phyloP scores from a whole-genome alignment of 1,284 basidiomycete species.

The Heterobasidion irregulare region DNA sequence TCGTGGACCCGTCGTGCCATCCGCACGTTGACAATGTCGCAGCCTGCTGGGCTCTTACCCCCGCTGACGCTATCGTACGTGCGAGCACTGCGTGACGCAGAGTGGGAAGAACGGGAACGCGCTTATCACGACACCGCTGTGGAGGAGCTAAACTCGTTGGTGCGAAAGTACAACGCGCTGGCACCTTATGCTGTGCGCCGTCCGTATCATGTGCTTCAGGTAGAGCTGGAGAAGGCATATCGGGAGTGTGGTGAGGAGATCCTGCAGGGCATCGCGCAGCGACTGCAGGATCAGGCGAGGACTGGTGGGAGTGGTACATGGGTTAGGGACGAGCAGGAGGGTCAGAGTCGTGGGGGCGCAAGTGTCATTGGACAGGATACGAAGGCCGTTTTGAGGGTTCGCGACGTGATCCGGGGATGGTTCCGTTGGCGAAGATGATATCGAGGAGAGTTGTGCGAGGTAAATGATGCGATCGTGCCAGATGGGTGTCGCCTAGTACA shows the following conservation, averaged over 20 bases:
- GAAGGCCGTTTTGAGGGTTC: background rate
- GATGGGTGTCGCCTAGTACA: too few relatives aligned
- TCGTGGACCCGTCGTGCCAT: conserved; percentile 65
- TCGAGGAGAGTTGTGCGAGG: background rate
- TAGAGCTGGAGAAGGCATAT: conserved; percentile 54
- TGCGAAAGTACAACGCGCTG: conserved; percentile 72
- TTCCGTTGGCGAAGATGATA: conserved; percentile 1
- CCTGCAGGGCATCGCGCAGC: conserved; percentile 29
- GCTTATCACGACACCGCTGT: conserved; percentile 68
- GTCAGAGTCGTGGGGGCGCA: background rate
- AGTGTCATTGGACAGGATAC: background rate
- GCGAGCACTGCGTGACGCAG: conserved; percentile 49
- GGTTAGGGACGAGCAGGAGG: background rate
- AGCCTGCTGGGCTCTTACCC: conserved; percentile 32
- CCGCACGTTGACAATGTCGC: conserved; percentile 45
- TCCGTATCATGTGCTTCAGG: conserved; percentile 43
- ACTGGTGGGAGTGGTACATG: background rate
- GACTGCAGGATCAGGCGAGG: conserved; percentile 11
- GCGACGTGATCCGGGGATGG: conserved; percentile 4
- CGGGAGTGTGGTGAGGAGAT: conserved; percentile 47
- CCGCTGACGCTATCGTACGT: conserved; percentile 37
- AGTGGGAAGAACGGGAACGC: conserved; percentile 68
- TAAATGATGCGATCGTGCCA: too few relatives aligned
- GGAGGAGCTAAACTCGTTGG: conserved; percentile 63
- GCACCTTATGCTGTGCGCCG: conserved; percentile 71